Evolutionary conservation across 2,329 filamentous ascomycete species (phyloP).

Genomic region (Seiridium unicorne): DNA sequence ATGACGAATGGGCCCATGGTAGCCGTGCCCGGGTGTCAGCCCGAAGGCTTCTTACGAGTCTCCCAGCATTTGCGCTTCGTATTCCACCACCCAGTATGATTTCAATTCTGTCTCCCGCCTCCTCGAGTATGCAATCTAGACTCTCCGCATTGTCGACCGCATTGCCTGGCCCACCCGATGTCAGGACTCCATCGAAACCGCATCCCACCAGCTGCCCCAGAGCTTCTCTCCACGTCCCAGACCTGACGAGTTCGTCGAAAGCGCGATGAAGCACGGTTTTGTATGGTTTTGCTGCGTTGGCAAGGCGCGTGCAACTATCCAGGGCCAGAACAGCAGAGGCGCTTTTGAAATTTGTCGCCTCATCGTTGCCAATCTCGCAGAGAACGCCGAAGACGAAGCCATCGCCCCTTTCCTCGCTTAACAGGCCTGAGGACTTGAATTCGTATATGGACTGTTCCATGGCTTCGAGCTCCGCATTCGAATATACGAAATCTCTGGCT

Average conservation of each 20-base stretch:
- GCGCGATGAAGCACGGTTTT: conserved; percentile 55
- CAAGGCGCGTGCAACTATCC: conserved; percentile 36
- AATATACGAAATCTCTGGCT: conserved; percentile 45
- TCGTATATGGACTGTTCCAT: conserved; percentile 41
- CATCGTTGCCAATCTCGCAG: background rate
- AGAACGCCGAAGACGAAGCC: conserved; percentile 58
- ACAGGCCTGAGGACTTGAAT: conserved; percentile 35
- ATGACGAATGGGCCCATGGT: conserved; percentile 50
- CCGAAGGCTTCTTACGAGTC: conserved; percentile 21
- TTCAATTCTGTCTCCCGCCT: conserved; percentile 33
- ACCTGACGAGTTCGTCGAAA: conserved; percentile 39
- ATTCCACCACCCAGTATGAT: conserved; percentile 54
- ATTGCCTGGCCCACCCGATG: conserved; percentile 46
- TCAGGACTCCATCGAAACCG: conserved; percentile 52
- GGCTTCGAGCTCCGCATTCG: conserved; percentile 35
- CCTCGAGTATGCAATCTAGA: conserved; percentile 34
- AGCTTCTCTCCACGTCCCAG: conserved; percentile 17
- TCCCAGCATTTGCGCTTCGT: conserved; percentile 36
- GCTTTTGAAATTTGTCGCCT: background rate
- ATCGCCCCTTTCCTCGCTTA: conserved; percentile 43
- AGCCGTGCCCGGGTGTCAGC: conserved; percentile 21
- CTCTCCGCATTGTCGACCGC: conserved; percentile 36
- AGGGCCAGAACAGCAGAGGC: conserved; percentile 33
- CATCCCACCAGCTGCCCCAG: conserved; percentile 35
- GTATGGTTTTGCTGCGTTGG: conserved; percentile 39